These are phyloP conservation scores for Wickerhamiella shivajii DNA, from an alignment of 805 yeast species.

Conservation along the genomic window DNA sequence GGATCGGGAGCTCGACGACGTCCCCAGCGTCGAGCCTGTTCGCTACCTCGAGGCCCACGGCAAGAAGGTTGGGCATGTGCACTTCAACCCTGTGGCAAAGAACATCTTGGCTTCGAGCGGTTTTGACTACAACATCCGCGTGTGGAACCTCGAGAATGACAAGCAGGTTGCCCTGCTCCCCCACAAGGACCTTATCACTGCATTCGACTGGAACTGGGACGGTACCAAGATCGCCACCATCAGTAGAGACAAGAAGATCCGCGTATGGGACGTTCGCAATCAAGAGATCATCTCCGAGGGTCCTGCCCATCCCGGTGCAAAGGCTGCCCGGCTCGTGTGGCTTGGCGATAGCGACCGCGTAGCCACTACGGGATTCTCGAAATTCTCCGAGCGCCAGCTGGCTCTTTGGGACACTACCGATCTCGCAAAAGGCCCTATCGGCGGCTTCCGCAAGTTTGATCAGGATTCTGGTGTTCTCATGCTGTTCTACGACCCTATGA, in stretches of 20 bases:
- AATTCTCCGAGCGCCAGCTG: constrained; percentile 83
- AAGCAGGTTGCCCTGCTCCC: constrained; percentile 55
- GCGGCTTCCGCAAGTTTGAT: constrained; percentile 76
- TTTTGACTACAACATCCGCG: constrained; percentile 75
- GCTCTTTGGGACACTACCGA: constrained; percentile 83
- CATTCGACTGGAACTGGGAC: constrained; percentile 78
- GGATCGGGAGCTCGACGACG: constrained; percentile 33
- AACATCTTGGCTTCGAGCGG: constrained; percentile 83
- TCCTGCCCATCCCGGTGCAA: constrained; percentile 84
- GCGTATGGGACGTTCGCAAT: constrained; percentile 81
- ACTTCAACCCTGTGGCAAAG: constrained; percentile 77
- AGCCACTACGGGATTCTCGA: constrained; percentile 88
- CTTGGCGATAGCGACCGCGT: constrained; percentile 73
- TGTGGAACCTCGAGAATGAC: constrained; percentile 78
- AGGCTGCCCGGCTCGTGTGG: constrained; percentile 80
- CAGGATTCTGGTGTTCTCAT: constrained; percentile 85
- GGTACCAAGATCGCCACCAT: constrained; percentile 81
- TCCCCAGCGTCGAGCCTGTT: constrained; percentile 56
- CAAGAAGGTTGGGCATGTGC: constrained; percentile 85
- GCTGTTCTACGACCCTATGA: constrained; percentile 78
- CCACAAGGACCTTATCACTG: constrained; percentile 86
- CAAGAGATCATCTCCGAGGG: constrained; percentile 72
- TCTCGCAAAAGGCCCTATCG: constrained; percentile 69
- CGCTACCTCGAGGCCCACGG: constrained; percentile 71
- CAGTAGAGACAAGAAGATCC: constrained; percentile 74